Percentiles rank a stretch among this genome's conserved stretches.
Conservation (phyloP, 768 basidiomycete genomes). For the Trametes sanguinea region DNA sequence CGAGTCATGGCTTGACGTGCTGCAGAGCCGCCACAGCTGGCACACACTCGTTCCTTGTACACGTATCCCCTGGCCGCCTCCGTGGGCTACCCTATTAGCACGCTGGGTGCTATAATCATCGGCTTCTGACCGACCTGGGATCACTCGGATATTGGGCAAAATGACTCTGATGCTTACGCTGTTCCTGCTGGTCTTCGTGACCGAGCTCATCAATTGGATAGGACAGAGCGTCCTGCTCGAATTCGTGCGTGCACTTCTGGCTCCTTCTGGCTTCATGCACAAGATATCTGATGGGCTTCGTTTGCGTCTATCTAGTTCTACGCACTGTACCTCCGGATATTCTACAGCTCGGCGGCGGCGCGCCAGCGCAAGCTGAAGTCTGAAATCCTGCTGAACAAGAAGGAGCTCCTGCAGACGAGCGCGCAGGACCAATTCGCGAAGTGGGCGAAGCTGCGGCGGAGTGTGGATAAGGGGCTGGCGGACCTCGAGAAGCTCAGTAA, state of each 20-base stretch:
- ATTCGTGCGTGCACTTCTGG: constrained; percentile 52
- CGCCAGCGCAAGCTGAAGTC: constrained; percentile 74
- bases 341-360: constrained; percentile 54
- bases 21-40: constrained; percentile 1
- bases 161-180: constrained; percentile 86
- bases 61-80: constrained; percentile 14
- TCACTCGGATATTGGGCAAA: constrained; percentile 3
- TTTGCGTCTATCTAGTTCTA: constrained; percentile 57
- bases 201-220: constrained; percentile 86
- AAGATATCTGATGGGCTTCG: too few species aligned
- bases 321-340: constrained; percentile 64
- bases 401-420: constrained; percentile 85
- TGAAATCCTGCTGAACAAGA: constrained; percentile 77
- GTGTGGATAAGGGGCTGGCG: constrained; percentile 86
- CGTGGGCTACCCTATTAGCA: constrained; percentile 2
- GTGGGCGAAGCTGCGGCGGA: constrained; percentile 92
- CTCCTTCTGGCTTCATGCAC: too few species aligned
- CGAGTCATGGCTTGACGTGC: constrained; percentile 6
- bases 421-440: constrained; percentile 98
- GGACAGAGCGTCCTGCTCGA: constrained; percentile 84
- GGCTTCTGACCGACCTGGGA: not conserved
- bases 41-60: constrained; percentile 16
- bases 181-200: constrained; percentile 78
- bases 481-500: constrained; percentile 92
- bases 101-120: constrained; percentile 2